phyloP scores from a whole-genome alignment of 805 yeast genomes.

The Sugiyamaella mastotermitis region DNA sequence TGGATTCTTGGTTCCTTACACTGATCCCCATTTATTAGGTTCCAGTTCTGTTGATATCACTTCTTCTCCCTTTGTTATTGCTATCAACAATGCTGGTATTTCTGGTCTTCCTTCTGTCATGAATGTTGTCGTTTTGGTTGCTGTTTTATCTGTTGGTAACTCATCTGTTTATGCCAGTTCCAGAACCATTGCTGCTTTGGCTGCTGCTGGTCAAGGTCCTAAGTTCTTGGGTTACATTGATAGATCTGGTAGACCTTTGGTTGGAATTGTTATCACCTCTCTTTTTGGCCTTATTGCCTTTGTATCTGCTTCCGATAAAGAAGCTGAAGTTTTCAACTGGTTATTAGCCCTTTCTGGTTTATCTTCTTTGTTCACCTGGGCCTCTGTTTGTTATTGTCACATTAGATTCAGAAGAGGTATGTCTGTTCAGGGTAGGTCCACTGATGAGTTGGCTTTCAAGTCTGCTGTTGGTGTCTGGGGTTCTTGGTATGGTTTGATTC shows the following conservation, averaged over 20 bases:
- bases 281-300: slow-evolving; percentile 49
- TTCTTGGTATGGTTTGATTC: slow-evolving; percentile 51
- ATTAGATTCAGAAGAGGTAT: slow-evolving; percentile 62
- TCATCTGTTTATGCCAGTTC: slow-evolving; percentile 61
- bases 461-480: slow-evolving; percentile 68
- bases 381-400: slow-evolving; percentile 62
- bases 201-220: slow-evolving; percentile 57
- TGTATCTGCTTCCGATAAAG: slow-evolving; percentile 50
- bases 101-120: slow-evolving; percentile 59
- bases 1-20: slow-evolving; percentile 65
- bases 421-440: slow-evolving; percentile 56
- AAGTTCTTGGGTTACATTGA: slow-evolving; percentile 57
- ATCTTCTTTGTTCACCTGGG: slow-evolving; percentile 77
- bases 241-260: slow-evolving; percentile 65
- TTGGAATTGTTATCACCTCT: slow-evolving; percentile 45
- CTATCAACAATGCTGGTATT: slow-evolving; percentile 58
- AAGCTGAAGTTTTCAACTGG: slow-evolving; percentile 64
- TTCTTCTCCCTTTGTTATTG: slow-evolving; percentile 68
- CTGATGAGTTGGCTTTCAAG: slow-evolving; percentile 60
- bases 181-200: slow-evolving; percentile 59
- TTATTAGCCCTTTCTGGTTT: slow-evolving; percentile 70
- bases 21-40: slow-evolving; percentile 39
- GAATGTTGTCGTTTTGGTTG: slow-evolving; percentile 59
- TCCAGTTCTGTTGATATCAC: slow-evolving; percentile 47
- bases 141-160: slow-evolving; percentile 63